Conservation (phyloP, 352 stramenopile genomes). For the Globisporangium echinulatum region DNA sequence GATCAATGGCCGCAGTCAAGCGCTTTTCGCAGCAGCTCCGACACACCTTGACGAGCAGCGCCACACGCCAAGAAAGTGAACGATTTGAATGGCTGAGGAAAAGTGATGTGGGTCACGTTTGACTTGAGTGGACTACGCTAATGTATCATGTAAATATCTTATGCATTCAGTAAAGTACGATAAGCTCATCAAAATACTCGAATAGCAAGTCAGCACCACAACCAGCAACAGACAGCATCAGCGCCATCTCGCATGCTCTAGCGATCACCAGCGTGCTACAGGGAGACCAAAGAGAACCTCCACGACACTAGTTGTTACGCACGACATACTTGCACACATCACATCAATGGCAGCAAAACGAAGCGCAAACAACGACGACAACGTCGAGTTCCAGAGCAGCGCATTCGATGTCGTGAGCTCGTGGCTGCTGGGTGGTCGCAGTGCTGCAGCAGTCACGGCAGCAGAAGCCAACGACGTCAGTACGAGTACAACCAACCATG, state of each 20-base stretch:
- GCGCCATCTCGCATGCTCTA: no score
- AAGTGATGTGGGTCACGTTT: not conserved
- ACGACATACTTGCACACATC: no score
- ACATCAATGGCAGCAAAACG: constrained; percentile 2
- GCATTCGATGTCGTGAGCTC: constrained; percentile 61
- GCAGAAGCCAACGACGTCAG: no score
- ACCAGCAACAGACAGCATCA: not conserved
- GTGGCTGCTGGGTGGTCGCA: constrained; percentile 38
- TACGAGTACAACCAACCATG: not conserved
- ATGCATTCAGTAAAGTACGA: not conserved
- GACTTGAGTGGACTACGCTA: not conserved
- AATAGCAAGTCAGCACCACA: not conserved
- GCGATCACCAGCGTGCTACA: no score
- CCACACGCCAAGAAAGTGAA: not conserved
- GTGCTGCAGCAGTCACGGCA: constrained; percentile 3
- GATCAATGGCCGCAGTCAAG: constrained; percentile 35
- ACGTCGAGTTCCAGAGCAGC: constrained; percentile 40
- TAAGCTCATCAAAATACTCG: not conserved
- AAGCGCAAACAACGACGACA: constrained; percentile 29
- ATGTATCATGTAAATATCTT: no score
- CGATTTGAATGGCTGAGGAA: not conserved
- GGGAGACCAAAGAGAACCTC: not conserved
- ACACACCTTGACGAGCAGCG: no score
- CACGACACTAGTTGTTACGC: not conserved
- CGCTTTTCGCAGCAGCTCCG: not conserved